Evolutionary conservation across 306 rosid species (phyloP), one percentile per base, ranked within the genome.

Genomic region (Rosa lucieae): DNA sequence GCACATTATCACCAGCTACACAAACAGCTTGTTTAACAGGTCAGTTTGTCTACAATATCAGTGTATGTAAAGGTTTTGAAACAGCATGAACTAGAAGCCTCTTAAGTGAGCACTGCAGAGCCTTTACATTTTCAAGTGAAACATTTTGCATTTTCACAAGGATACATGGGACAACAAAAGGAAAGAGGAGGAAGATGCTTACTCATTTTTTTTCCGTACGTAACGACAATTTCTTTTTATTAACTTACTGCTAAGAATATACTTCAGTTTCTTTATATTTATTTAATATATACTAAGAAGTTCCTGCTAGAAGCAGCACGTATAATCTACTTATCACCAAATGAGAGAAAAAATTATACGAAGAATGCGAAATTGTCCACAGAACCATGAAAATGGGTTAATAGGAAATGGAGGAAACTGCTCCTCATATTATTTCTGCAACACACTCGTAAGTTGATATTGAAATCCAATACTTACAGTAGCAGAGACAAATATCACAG

Each of bases 401-500:
- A 17, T 40, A 67, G 0, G 14, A 67, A 66, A 17, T 14, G 70
- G 26, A 3, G 8, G 46, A 10, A 40, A 20, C 29, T 10, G 51
- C 15, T 3, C 49, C 1, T 67, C 20, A 11, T 12, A 29, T 67
- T 3, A 8, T 67, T 15, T 67, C 42, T 29, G 10, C 0, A 62
- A 29, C 40, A 79, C 40, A 69, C 72, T 77, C 65, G 29, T 47
- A 73, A 72, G 80, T 74, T 74, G 73, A 79, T 71, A 71, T 29
- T 59, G 67, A 77, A 72, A 77, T 78, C 76, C 87, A 62, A 75
- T 75, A 90, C 99, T 95, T 89, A 92, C 98, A 72, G 99, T 95
- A 43, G 99, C 98, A 66, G 95, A 93, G 79, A 95, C 97, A 56
- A 95, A 90, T 73, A 95, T 95, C 63, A 91, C 98, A 66, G 99